These are phyloP conservation scores for Candolleomyces eurysporus DNA, from an alignment of 768 basidiomycete genomes.

Conservation along the genomic window DNA sequence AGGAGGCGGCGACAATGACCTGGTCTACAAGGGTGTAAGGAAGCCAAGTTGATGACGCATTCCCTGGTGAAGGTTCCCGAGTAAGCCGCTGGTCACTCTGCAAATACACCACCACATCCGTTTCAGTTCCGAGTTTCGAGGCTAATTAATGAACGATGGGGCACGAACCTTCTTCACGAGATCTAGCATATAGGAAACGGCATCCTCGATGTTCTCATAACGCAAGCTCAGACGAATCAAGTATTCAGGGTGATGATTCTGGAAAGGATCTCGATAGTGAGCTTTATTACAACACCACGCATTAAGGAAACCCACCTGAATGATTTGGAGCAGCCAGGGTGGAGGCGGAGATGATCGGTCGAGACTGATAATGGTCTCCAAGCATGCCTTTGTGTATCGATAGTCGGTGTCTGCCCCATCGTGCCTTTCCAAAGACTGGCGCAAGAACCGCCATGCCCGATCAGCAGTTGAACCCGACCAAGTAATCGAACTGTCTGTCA, in stretches of 20 bases:
- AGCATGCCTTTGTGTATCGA: conserved; percentile 70
- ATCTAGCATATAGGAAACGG: conserved; percentile 68
- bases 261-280: conserved; percentile 2
- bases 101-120: conserved; percentile 12
- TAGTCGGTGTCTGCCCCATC: conserved; percentile 71
- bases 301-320: conserved; percentile 51
- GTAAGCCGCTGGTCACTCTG: conserved; percentile 55
- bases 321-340: conserved; percentile 75
- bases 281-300: neutral
- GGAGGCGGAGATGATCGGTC: conserved; percentile 67
- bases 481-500: conserved; percentile 73
- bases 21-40: conserved; percentile 86
- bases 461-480: conserved; percentile 83
- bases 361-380: conserved; percentile 73
- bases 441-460: conserved; percentile 87
- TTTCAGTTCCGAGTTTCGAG: neutral
- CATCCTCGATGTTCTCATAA: conserved; percentile 76
- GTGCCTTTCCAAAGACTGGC: conserved; percentile 73
- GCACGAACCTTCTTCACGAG: conserved; percentile 66
- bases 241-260: conserved; percentile 79
- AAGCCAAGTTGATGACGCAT: conserved; percentile 68
- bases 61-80: conserved; percentile 46
- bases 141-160: neutral
- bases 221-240: conserved; percentile 77
- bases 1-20: conserved; percentile 63